phyloP scores from a whole-genome alignment of 306 rosid species.

The Vachellia collinsii region DNA sequence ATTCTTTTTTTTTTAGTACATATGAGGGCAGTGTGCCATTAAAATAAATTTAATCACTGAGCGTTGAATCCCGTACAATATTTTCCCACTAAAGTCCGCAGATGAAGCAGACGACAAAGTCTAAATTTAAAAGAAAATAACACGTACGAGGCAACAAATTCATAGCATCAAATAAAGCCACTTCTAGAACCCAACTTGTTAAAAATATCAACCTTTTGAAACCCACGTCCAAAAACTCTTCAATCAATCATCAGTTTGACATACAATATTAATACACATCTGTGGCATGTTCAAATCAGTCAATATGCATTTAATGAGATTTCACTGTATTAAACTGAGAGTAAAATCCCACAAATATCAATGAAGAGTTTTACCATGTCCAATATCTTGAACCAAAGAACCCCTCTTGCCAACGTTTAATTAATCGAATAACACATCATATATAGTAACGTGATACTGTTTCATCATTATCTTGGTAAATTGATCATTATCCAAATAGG shows the following conservation, averaged over 20 bases:
- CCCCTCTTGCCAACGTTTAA: neutral
- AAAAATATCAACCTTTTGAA: neutral
- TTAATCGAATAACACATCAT: neutral
- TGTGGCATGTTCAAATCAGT: neutral
- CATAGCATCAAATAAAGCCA: neutral
- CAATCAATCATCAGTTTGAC: conserved; percentile 8
- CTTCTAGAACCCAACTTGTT: neutral
- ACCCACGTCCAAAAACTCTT: neutral
- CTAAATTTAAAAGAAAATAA: neutral
- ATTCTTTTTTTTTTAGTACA: no score
- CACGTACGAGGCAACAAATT: neutral
- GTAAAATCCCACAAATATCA: neutral
- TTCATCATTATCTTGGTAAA: neutral
- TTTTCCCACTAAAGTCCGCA: no score
- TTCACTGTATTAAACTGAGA: neutral
- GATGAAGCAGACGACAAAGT: neutral
- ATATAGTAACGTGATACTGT: neutral
- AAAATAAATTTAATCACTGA: no score
- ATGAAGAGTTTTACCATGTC: neutral
- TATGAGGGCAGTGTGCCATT: no score
- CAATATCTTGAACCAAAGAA: neutral
- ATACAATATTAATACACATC: neutral
- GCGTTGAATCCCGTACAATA: no score
- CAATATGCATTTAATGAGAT: neutral
- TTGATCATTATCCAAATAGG: neutral